Evolutionary conservation across 495 filamentous ascomycete genomes (phyloP), one percentile per base, ranked within the genome.

Genomic region (Bathelium albidoporum): DNA sequence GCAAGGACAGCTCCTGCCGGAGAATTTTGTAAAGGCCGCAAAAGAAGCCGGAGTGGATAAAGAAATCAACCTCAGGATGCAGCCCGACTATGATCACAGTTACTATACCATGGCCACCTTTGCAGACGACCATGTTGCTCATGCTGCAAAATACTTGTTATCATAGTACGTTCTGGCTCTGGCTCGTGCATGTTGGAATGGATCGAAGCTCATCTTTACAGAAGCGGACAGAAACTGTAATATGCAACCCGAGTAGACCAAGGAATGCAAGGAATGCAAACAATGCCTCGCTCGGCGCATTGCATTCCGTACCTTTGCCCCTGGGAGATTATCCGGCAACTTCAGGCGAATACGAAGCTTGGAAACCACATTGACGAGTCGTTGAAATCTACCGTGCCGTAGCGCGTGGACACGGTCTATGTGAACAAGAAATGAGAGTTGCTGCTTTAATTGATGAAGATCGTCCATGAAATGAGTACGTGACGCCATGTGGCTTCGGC

Each of bases 31-130:
- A 64, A 81, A 85, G 71, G 92, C 88, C 5, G 91, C 85, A 22
- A 82, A 85, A 72, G 85, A 87, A 66, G 80, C 81, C 7, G 90
- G 88, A 0, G 80, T 89, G 49, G 73, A 78, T 58, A 83, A 84
- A 43, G 82, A 87, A 28, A 73, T 91, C 63, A 82, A 82, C 55
- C 72, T 97, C 65, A 80, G 94, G 69, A 94, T 92, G 79, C 93
- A 96, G 77, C 78, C 84, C 71, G 91, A 85, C 59, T 98, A 98
- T 72, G 95, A 98, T 75, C 94, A 97, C 74, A 95, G 90, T 61
- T 98, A 98, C 73, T 97, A 82, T 75, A 95, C 94, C 69, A 93
- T 98, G 78, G 84, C 93, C 32, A 83, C 80, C 12, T 98, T 98
- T 75, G 81, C 88, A 58, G 86, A 87, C 68, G 92, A 97, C 66